phyloP scores from a whole-genome alignment of 371 early-diverging fungal species.

The Lichtheimia ornata region DNA sequence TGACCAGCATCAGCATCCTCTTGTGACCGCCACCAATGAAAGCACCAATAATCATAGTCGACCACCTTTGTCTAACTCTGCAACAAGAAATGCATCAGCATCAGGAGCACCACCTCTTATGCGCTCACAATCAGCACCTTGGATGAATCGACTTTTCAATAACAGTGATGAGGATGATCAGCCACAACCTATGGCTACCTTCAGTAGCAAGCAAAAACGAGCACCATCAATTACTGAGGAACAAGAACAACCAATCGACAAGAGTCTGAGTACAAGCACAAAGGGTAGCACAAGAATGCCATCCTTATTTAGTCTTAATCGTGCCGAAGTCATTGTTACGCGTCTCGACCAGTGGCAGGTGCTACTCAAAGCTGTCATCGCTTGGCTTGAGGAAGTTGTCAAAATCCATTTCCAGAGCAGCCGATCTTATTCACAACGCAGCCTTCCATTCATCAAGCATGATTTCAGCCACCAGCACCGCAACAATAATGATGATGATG shows the following conservation, averaged over 20 bases:
- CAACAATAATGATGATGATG: background rate
- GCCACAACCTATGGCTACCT: background rate
- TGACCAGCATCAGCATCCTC: constrained; percentile 5
- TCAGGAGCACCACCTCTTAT: constrained; percentile 6
- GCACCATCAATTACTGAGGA: constrained; percentile 4
- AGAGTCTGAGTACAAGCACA: background rate
- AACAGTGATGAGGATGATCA: background rate
- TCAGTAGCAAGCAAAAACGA: constrained; percentile 1
- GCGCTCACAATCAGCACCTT: constrained; percentile 1
- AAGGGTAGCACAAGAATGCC: constrained; percentile 4
- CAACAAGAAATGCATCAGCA: too few relatives aligned
- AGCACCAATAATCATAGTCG: too few relatives aligned
- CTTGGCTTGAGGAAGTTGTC: constrained; percentile 36
- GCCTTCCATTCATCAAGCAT: constrained; percentile 21
- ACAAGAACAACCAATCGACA: background rate
- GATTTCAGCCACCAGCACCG: too few relatives aligned
- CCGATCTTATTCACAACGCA: constrained; percentile 30
- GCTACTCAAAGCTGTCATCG: constrained; percentile 26
- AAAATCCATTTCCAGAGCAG: constrained; percentile 30
- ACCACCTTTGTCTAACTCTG: too few relatives aligned
- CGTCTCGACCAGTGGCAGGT: constrained; percentile 32
- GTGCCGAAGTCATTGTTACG: constrained; percentile 35
- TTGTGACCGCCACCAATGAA: background rate
- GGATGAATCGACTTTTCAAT: background rate
- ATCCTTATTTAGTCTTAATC: constrained; percentile 25